Conservation (phyloP, 768 basidiomycete genomes). For the Austroboletus eburneus region DNA sequence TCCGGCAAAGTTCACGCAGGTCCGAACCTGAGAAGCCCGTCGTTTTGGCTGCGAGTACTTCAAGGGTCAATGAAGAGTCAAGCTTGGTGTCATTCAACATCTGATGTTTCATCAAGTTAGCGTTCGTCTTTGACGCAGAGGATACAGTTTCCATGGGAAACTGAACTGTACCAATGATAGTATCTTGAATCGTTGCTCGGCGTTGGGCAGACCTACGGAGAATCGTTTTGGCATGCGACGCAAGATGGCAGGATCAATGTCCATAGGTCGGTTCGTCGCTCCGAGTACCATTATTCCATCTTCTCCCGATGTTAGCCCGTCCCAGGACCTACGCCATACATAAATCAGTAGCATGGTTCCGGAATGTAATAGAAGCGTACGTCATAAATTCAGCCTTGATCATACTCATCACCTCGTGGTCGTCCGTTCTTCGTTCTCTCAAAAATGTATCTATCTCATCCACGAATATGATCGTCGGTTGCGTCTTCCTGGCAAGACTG, state of each 20-base stretch:
- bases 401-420: slow-evolving; percentile 98
- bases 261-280: slow-evolving; percentile 92
- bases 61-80: slow-evolving; percentile 56
- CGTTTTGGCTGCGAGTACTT: slow-evolving; percentile 60
- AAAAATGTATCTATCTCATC: slow-evolving; percentile 98
- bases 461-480: slow-evolving; percentile 97
- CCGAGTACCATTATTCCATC: slow-evolving; percentile 89
- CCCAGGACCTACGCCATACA: slow-evolving; percentile 79
- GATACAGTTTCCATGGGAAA: not conserved
- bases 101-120: slow-evolving; percentile 34
- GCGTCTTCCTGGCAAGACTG: slow-evolving; percentile 87
- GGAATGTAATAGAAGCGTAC: slow-evolving; percentile 40
- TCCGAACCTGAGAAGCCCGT: slow-evolving; percentile 87
- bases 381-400: slow-evolving; percentile 98
- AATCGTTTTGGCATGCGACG: slow-evolving; percentile 99
- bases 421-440: slow-evolving; percentile 78
- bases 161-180: slow-evolving; percentile 61
- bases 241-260: slow-evolving; percentile 82
- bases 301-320: slow-evolving; percentile 78
- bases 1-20: slow-evolving; percentile 86
- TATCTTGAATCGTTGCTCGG: slow-evolving; percentile 79
- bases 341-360: not conserved
- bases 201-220: slow-evolving; percentile 74
- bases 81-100: slow-evolving; percentile 81
- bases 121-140: not conserved